These are phyloP conservation scores for Peronospora tabacina DNA, from an alignment of 352 stramenopile species.

Conservation along the genomic window DNA sequence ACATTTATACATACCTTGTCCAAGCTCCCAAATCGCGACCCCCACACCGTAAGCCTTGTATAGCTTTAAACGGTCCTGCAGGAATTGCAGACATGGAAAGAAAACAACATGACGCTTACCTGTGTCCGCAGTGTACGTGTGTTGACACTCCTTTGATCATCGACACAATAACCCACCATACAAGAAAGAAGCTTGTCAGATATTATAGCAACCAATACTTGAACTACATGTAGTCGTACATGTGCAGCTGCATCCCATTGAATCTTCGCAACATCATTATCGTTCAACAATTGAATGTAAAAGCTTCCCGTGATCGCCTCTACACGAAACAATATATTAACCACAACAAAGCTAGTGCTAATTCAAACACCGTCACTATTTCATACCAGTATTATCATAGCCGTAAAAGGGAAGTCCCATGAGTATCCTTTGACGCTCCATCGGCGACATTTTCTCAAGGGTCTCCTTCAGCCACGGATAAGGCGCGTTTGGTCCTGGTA, in stretches of 20 bases:
- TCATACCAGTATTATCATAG: slow-evolving; percentile 59
- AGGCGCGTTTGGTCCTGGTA: slow-evolving; percentile 58
- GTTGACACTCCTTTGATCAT: slow-evolving; percentile 49
- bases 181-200: background rate
- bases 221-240: slow-evolving; percentile 17
- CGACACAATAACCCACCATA: background rate
- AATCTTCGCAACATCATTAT: slow-evolving; percentile 37
- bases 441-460: slow-evolving; percentile 35
- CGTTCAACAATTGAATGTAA: slow-evolving; percentile 35
- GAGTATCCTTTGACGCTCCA: slow-evolving; percentile 51
- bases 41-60: slow-evolving; percentile 44
- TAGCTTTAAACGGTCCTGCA: slow-evolving; percentile 55
- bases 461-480: slow-evolving; percentile 59
- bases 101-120: slow-evolving; percentile 44
- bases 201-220: background rate
- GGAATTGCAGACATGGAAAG: slow-evolving; percentile 77
- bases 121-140: slow-evolving; percentile 35
- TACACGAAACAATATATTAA: slow-evolving; percentile 5
- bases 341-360: background rate
- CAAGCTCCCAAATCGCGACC: slow-evolving; percentile 69
- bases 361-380: background rate
- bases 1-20: slow-evolving; percentile 43
- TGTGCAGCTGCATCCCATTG: slow-evolving; percentile 42
- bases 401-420: slow-evolving; percentile 76
- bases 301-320: slow-evolving; percentile 37